Evolutionary conservation across 78 protist species (phyloP), one percentile per base, ranked within the genome.

Genomic region (Dictyostelium firmibasis): DNA sequence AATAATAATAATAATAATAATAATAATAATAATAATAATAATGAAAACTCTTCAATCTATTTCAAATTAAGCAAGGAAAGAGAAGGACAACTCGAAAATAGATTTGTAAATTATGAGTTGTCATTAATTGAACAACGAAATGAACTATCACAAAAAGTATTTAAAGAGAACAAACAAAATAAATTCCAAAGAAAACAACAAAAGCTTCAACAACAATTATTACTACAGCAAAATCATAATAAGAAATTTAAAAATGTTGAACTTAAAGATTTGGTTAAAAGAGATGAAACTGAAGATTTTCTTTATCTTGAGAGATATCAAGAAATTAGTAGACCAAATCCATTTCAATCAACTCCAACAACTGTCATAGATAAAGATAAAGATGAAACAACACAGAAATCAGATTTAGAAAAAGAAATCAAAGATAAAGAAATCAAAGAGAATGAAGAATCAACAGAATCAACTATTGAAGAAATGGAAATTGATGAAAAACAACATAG

Each of bases 221-320:
- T 29, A 35, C 16, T 27, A 29, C 44, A 70, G 29, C 38, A 70
- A 70, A 70, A 70, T 70, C 77, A 1, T 14, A 70, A 5, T 14
- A 75, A 75, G n/a, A 27, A 33, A 14, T 75, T 33, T 7, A 35
- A 57, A 25, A 43, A 44, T 69, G 62, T 84, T 25, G 77, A 62
- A 11, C n/a, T 36, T 0, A 57, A 67, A 67, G 75, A 67, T 67
- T n/a, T 67, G 18, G 75, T 67, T 67, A 67, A 82, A 35, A 82
- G n/a, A 23, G 35, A n/a, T 10, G 86, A 82, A n/a, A 82, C 86
- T 35, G 86, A 82, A 36, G 86, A 82, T 33, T 62, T 82, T 23
- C 25, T 82, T 31, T 20, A 82, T 60, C 47, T 82, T 33, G 86
- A 82, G 11, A 67, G 27, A 3, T 25, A 10, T 27, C 75, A 67